Conservation (phyloP, 768 basidiomycete species). For the Mycena crocata region DNA sequence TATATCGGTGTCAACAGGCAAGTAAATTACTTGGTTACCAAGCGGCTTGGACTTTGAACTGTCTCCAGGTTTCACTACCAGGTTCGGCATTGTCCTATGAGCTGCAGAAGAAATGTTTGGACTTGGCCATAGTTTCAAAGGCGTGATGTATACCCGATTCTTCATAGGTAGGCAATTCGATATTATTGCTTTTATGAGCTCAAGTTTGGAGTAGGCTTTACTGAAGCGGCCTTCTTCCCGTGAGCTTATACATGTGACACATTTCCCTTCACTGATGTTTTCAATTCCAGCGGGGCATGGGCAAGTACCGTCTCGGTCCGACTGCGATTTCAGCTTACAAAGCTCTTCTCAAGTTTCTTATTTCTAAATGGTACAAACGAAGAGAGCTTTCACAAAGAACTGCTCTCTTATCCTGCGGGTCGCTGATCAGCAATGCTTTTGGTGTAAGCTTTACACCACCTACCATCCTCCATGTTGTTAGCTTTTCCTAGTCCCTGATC, state of each 20-base stretch:
- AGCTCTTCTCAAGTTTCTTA: slow-evolving; percentile 51
- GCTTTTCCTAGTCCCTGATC: slow-evolving; percentile 59
- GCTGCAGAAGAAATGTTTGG: not conserved
- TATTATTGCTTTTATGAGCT: slow-evolving; percentile 57
- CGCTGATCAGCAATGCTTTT: slow-evolving; percentile 84
- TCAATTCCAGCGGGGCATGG: slow-evolving; percentile 17
- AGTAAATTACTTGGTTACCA: not conserved
- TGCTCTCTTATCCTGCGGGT: slow-evolving; percentile 75
- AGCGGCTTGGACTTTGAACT: not conserved
- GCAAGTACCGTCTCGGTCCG: not conserved
- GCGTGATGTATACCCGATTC: slow-evolving; percentile 76
- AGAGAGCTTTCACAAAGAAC: slow-evolving; percentile 77
- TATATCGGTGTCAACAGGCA: slow-evolving; percentile 20
- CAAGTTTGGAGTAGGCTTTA: slow-evolving; percentile 22
- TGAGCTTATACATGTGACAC: slow-evolving; percentile 34
- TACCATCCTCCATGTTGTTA: not conserved
- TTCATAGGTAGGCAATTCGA: slow-evolving; percentile 63
- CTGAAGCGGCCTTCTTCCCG: slow-evolving; percentile 74
- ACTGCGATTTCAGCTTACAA: not conserved
- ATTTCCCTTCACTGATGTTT: not conserved
- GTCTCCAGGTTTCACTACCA: slow-evolving; percentile 54
- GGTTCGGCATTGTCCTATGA: slow-evolving; percentile 35
- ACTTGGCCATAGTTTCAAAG: slow-evolving; percentile 61
- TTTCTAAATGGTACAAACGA: slow-evolving; percentile 81
- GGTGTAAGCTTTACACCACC: slow-evolving; percentile 47